Evolutionary conservation across 352 stramenopile genomes (phyloP), one percentile per base, ranked within the genome.

Genomic region (Pythium vanterpoolii): DNA sequence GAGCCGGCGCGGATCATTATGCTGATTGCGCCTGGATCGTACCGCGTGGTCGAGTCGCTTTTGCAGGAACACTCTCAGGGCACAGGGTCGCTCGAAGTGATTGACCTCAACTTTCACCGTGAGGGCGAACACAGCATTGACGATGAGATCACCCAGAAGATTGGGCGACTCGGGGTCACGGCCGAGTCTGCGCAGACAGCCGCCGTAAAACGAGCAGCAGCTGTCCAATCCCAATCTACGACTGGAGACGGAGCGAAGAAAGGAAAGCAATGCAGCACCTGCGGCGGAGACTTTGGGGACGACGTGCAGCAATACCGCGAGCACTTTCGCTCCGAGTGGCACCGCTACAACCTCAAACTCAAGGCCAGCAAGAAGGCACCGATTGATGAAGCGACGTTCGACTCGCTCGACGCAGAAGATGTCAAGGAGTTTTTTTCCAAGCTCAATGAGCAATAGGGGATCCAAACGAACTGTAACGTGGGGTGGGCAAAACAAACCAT

Each of bases 321-420:
- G 39, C 96, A 99, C 69, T 99, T 98, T 72, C 89, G 91, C 27
- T 96, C 84, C 38, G 94, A 98, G 62, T 98, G 95, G 93, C 95
- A 98, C 69, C 85, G 93, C 34, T 98, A 98, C 79, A 99, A 99
- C 74, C 86, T 98, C 38, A 98, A 98, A 66, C 71, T 97, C 33
- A 99, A 99, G 69, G 73, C 96, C 44, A 96, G 94, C 57, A 94
- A 91, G 55, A 68, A 79, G 52, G 49, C 76, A 5, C 59, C 90
- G 21, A 83, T 98, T 54, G 81, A 70, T 47, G 75, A 90, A 64
- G 74, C 68, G 21, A 72, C 79, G 11, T 95, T 93, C 55, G 60
- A 75, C 7, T 52, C 67, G 13, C 67, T 93, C 16, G 71, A 83
- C 44, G 24, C 59, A 3, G 76, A 84, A 6, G 79, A 90, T 16